Evolutionary conservation across 441 rosid genomes (phyloP).

Genomic region (Bocquillonia castaneifolia): DNA sequence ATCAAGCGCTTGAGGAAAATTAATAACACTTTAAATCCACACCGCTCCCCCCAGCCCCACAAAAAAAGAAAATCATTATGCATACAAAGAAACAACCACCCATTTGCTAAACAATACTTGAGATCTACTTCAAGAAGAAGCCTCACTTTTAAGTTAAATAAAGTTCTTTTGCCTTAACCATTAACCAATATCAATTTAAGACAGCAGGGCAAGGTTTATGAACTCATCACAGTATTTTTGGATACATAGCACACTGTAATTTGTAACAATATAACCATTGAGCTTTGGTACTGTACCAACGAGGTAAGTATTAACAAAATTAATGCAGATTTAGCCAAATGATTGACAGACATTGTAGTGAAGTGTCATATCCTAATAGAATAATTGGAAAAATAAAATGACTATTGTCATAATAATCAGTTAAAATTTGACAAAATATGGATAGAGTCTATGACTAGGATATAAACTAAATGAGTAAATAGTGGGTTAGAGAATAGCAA

Average conservation of each 20-base stretch:
- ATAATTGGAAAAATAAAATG: neutral
- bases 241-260: neutral
- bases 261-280: neutral
- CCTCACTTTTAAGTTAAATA: neutral
- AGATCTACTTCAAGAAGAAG: no score
- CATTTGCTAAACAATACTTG: neutral
- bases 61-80: no score
- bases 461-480: neutral
- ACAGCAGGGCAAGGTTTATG: neutral
- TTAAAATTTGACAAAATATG: neutral
- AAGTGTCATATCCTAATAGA: neutral
- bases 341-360: no score
- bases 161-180: neutral
- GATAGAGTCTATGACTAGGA: neutral
- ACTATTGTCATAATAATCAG: neutral
- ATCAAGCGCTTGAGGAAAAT: neutral
- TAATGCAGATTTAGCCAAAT: no score
- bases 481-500: neutral
- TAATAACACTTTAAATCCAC: neutral
- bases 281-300: neutral
- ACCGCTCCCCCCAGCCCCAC: neutral
- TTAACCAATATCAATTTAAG: no score
- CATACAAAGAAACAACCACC: neutral
- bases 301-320: neutral
- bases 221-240: neutral